Base-by-base conservation (phyloP, 179 eudicot genomes). In the Drosera spatulata region DNA sequence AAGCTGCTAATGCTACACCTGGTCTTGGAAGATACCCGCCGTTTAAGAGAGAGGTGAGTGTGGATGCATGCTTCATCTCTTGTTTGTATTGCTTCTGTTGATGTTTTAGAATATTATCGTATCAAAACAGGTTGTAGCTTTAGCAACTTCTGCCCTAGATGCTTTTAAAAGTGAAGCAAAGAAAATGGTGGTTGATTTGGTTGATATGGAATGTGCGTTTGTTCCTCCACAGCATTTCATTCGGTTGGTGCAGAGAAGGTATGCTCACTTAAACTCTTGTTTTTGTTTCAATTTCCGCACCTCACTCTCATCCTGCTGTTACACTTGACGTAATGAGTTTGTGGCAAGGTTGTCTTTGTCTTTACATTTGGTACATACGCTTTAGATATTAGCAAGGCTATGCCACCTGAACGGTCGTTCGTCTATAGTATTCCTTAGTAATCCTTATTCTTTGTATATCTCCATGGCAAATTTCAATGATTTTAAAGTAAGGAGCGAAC, bases 201-300 rank as follows among this genome's bases (percentile, higher is more conserved):
- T 94, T 62, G 99, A 94, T 68, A 95, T 95, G 99, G 99, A 95
- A 78, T 89, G 99, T 53, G 99, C 83, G 47, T 95, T 91, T 87
- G 99, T 95, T 64, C 99, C 99, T 61, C 99, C 99, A 10, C 99
- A 95, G 56, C 99, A 95, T 68, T 95, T 95, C 72, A 91, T 95
- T 69, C 99, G 99, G 67, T 73, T 95, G 82, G 99, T 95, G 53
- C 99, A 95, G 81, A 83, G 99, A 79, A 71, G 97, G 99, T 95
- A 87, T 59, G 83, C 48, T 66, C 61, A 58, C 33, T 1, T 22
- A 22, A 22, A 22, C 33, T 22, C 33, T 0, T 14, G 7, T 5
- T 51, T 6, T 51, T 13, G 55, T 13, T 5, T 51, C 15, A 22
- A 1, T 15, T 51, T 51, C 7, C 33, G 8, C 45, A 43, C 45